Conservation (phyloP, 225 moss, liverwort and hornwort species). For the Thuidium tamariscinum region DNA sequence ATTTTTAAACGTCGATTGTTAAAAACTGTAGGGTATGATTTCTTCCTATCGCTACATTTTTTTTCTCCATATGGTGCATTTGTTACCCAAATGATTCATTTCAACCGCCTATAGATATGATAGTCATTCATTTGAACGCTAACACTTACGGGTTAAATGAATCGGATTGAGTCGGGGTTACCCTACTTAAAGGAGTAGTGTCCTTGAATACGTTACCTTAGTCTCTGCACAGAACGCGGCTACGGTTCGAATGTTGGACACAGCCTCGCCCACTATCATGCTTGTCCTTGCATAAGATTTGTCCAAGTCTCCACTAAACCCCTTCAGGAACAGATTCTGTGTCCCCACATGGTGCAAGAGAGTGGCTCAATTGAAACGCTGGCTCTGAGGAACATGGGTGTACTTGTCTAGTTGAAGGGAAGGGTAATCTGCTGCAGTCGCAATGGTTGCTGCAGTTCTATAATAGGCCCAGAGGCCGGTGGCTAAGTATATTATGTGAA, state of each 20-base stretch:
- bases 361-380: not conserved
- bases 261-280: slow-evolving; percentile 27
- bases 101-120: not conserved
- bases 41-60: not conserved
- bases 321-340: slow-evolving; percentile 28
- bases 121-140: not conserved
- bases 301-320: slow-evolving; percentile 32
- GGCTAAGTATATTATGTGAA: not conserved
- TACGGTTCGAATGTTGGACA: slow-evolving; percentile 30
- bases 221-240: slow-evolving; percentile 30
- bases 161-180: not conserved
- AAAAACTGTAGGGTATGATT: not conserved
- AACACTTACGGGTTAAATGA: not conserved
- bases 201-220: slow-evolving; percentile 14
- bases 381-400: not conserved
- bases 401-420: not conserved
- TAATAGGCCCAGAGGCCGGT: not conserved
- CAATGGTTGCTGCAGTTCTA: not conserved
- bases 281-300: slow-evolving; percentile 20
- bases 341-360: slow-evolving; percentile 9
- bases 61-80: not conserved
- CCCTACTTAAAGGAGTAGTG: not conserved
- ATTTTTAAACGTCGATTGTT: not conserved
- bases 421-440: not conserved
- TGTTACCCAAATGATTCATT: not conserved